These are phyloP conservation scores for Sporopachydermia cereana DNA, from an alignment of 1,139 yeast genomes.

Conservation along the genomic window DNA sequence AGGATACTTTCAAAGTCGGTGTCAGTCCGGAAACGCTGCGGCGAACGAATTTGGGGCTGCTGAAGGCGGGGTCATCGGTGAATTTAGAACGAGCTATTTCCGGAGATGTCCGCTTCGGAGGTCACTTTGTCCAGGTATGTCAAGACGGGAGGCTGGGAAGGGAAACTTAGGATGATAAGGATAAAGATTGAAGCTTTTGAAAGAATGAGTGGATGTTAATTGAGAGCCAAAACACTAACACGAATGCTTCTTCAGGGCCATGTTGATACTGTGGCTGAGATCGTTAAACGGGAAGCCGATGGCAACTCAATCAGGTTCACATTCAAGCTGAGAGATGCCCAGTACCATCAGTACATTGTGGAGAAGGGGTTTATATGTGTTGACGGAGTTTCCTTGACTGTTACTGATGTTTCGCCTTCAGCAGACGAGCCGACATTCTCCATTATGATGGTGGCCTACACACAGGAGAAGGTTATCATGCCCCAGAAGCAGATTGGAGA, in stretches of 20 bases:
- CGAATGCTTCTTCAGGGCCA: conserved; percentile 58
- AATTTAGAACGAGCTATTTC: conserved; percentile 87
- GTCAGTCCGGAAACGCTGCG: conserved; percentile 87
- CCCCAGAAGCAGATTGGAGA: conserved; percentile 54
- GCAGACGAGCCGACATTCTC: conserved; percentile 46
- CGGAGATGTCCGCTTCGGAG: conserved; percentile 81
- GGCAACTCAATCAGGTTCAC: conserved; percentile 73
- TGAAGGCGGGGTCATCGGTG: conserved; percentile 48
- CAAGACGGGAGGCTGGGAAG: too few species aligned
- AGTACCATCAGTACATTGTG: conserved; percentile 64
- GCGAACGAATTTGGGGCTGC: conserved; percentile 60
- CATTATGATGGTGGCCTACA: conserved; percentile 85
- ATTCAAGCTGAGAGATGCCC: conserved; percentile 55
- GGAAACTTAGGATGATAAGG: too few species aligned
- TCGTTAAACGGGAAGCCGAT: conserved; percentile 44
- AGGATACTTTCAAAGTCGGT: conserved; percentile 67
- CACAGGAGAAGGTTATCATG: conserved; percentile 72
- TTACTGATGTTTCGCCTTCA: conserved; percentile 55
- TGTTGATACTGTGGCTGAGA: conserved; percentile 77
- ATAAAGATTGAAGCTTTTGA: too few species aligned
- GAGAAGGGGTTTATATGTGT: conserved; percentile 88
- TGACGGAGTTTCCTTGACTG: conserved; percentile 91
- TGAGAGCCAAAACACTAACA: not conserved
- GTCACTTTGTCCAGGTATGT: conserved; percentile 75
- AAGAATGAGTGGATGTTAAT: not conserved